Base-by-base conservation (phyloP, 1,284 basidiomycete species). In the Boletus austroedulis region DNA sequence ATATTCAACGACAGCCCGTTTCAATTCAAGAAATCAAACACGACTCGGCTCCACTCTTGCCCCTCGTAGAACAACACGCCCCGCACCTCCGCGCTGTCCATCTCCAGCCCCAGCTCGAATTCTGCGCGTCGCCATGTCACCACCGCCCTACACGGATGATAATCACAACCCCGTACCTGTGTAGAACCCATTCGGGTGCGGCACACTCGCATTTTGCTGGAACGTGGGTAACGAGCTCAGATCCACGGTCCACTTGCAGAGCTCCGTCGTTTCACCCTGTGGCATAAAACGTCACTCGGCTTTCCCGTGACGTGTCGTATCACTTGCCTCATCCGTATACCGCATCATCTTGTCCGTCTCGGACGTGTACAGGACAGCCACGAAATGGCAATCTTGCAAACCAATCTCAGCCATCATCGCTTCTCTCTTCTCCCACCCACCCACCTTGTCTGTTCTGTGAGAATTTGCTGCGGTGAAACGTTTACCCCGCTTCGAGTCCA, bases 161-260 rank as follows among this genome's bases (percentile, higher is more conserved):
- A 44, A 2, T 11, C 8, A 11, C 11, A 4, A 4, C 2, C 4
- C 61, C 58, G 59, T 58, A 87, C 89, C 89, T 50, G 90, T 92
- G 67, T 90, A 92, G 74, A 92, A 93, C 17, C 89, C 86, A 53
- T 80, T 77, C 41, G 76, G 70, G 48, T 80, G 77, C 24, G 83
- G 77, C 55, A 77, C 67, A 26, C 73, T 76, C 46, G 86, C 84
- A 63, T 86, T 85, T 61, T 84, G 82, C 69, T 83, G 84, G 77
- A 91, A 93, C 45, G 83, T 85, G 31, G 90, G 90, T 57, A 93
- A 73, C 28, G 85, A 81, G 46, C 83, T 82, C 52, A 93, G 78
- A 72, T 93, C 87, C 45, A 92, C 90, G 9, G 86, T 90, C 91
- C 91, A 93, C 74, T 89, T 87, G 76, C 91, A 93, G 54, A 93